Percentiles rank a stretch among this genome's conserved stretches.
Evolutionary conservation across 2,329 filamentous ascomycete species (phyloP).

Genomic region (Sporothrix globosa): DNA sequence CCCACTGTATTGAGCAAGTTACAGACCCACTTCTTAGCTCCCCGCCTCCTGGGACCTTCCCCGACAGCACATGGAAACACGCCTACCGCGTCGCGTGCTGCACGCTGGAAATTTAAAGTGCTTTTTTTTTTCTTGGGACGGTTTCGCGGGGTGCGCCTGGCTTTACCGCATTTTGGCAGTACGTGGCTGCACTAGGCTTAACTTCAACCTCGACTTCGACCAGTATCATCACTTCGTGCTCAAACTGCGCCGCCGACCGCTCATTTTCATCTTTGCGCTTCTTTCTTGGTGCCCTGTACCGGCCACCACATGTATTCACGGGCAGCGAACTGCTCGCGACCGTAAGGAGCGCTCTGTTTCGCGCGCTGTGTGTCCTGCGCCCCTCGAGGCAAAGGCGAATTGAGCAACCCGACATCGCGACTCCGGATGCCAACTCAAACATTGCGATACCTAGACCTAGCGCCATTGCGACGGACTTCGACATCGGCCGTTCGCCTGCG

Average conservation of each 20-base stretch:
- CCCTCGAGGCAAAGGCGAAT: background rate
- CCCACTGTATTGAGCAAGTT: background rate
- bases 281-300: background rate
- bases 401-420: background rate
- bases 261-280: background rate
- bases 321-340: background rate
- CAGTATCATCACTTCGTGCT: background rate
- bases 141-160: conserved; percentile 6
- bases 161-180: conserved; percentile 28
- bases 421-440: background rate
- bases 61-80: background rate
- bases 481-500: background rate
- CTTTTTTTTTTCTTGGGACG: conserved; percentile 1
- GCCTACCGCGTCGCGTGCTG: conserved; percentile 28
- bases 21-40: conserved; percentile 8
- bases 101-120: conserved; percentile 25
- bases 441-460: no score
- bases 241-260: conserved; percentile 7
- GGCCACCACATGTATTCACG: background rate
- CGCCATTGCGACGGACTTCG: background rate
- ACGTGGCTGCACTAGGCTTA: background rate
- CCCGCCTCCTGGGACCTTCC: conserved; percentile 3
- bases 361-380: background rate
- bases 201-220: background rate
- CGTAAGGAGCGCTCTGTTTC: background rate